Conservation (phyloP, 306 rosid species). For the Adenanthera pavonina region DNA sequence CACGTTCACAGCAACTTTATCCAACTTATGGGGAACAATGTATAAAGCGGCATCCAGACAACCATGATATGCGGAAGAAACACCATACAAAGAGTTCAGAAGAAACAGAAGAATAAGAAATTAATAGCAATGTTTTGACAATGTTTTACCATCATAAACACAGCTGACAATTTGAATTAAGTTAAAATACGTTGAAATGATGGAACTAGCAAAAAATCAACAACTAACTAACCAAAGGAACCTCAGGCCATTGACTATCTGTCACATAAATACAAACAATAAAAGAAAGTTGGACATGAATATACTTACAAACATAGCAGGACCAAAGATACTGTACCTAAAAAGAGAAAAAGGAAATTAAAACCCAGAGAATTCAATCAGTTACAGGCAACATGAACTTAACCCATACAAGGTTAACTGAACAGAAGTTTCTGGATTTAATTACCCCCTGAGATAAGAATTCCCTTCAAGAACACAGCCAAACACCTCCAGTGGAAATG, state of each 20-base stretch:
- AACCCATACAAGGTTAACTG: slow-evolving; percentile 19
- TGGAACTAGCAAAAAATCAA: slow-evolving; percentile 8
- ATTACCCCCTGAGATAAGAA: slow-evolving; percentile 49
- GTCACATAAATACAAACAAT: slow-evolving; percentile 3
- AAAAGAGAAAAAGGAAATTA: slow-evolving; percentile 29
- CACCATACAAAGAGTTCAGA: not conserved
- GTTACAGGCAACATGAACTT: slow-evolving; percentile 8
- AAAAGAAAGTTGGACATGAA: slow-evolving; percentile 21
- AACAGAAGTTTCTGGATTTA: slow-evolving; percentile 3
- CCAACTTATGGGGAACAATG: not conserved
- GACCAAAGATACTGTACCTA: slow-evolving; percentile 34
- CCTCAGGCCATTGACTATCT: slow-evolving; percentile 9
- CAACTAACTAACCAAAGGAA: not conserved
- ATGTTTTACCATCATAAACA: not conserved
- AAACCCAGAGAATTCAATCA: not conserved
- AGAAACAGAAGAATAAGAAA: not conserved
- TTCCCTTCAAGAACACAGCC: slow-evolving; percentile 50
- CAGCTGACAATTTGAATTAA: not conserved
- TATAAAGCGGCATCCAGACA: not conserved
- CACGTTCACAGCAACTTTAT: not conserved
- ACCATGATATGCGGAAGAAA: not conserved
- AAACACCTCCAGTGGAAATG: slow-evolving; percentile 60
- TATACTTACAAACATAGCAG: slow-evolving; percentile 40
- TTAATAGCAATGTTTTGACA: not conserved
- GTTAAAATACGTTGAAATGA: not conserved